These are phyloP conservation scores for Kwoniella dendrophila DNA, from an alignment of 768 basidiomycete genomes.

Conservation along the genomic window DNA sequence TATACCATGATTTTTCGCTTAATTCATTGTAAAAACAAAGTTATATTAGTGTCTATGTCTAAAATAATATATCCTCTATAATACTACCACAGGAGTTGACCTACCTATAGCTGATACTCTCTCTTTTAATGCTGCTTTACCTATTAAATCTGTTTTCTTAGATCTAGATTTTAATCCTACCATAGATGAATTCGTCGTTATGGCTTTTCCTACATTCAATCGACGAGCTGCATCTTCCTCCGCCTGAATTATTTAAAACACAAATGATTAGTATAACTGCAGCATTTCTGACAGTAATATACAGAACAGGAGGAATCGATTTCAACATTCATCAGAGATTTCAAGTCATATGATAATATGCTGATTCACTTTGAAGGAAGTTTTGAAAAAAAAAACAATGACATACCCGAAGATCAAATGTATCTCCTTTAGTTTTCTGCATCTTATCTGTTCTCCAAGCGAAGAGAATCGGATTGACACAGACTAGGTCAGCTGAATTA, in stretches of 20 bases:
- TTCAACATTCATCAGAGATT: no score
- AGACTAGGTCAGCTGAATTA: not conserved
- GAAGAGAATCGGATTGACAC: not conserved
- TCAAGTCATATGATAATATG: no score
- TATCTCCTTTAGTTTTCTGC: conserved; percentile 26
- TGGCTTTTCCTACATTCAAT: conserved; percentile 32
- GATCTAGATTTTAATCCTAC: conserved; percentile 27
- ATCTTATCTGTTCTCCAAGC: not conserved
- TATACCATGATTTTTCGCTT: conserved; percentile 34
- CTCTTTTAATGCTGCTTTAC: conserved; percentile 16
- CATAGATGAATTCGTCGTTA: conserved; percentile 7
- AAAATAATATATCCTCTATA: no score
- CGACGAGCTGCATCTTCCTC: conserved; percentile 46
- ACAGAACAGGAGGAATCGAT: no score
- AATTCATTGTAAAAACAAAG: not conserved
- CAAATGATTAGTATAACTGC: conserved; percentile 3
- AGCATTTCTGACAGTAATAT: no score
- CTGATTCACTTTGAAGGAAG: conserved; percentile 3
- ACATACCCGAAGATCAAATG: conserved; percentile 30
- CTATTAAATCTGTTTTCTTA: conserved; percentile 38
- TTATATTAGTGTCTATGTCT: not conserved
- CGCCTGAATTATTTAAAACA: conserved; percentile 28
- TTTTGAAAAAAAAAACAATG: not conserved
- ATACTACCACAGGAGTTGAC: not conserved
- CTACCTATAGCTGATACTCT: conserved; percentile 22